Conservation (phyloP, 495 filamentous ascomycete species). For the Podospora conica region DNA sequence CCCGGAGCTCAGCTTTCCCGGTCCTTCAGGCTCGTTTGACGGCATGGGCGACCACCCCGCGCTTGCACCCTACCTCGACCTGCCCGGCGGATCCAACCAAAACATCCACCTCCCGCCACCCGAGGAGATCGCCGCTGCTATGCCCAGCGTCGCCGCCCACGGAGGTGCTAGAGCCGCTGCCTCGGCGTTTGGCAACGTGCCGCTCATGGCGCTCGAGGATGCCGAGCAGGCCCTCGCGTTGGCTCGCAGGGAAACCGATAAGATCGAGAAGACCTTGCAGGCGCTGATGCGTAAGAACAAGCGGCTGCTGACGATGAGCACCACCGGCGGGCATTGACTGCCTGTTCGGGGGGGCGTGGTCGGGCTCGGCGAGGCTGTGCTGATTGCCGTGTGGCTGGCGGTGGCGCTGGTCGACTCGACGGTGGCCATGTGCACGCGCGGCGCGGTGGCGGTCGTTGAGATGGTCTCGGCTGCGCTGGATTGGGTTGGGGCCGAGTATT, state of each 20-base stretch:
- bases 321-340: constrained; percentile 29
- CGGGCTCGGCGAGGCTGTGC: constrained; percentile 17
- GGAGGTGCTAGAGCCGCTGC: constrained; percentile 6
- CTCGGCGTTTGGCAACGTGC: constrained; percentile 39
- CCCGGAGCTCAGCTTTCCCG: constrained; percentile 30
- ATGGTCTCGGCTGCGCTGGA: constrained; percentile 27
- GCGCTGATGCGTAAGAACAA: constrained; percentile 57
- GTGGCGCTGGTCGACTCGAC: constrained; percentile 24
- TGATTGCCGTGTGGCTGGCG: constrained; percentile 26
- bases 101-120: not conserved
- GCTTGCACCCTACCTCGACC: constrained; percentile 8
- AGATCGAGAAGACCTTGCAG: constrained; percentile 60
- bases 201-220: constrained; percentile 52
- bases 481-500: constrained; percentile 33
- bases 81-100: not conserved
- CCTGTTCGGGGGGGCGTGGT: constrained; percentile 18
- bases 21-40: constrained; percentile 22
- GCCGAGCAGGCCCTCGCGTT: constrained; percentile 51
- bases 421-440: constrained; percentile 17
- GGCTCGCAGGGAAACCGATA: constrained; percentile 62
- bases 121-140: not conserved
- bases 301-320: constrained; percentile 29
- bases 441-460: constrained; percentile 23
- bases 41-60: constrained; percentile 1
- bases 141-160: not conserved